phyloP scores from a whole-genome alignment of 305 asterid genomes.

The Solanum chacoense region DNA sequence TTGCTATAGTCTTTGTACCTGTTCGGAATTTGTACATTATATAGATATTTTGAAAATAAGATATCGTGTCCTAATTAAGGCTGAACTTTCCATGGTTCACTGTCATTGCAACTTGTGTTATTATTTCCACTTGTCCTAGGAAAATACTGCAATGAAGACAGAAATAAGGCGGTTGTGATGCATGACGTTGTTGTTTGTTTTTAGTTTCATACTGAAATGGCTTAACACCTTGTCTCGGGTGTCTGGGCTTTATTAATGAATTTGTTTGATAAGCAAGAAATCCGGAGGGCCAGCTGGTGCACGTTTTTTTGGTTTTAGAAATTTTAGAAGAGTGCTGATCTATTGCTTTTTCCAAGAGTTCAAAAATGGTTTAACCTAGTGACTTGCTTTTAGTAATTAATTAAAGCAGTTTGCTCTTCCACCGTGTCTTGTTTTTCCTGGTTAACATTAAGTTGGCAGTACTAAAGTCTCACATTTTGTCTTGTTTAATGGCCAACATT shows the following conservation, averaged over 20 bases:
- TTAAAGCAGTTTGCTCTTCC: background rate
- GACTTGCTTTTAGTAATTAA: background rate
- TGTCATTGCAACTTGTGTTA: background rate
- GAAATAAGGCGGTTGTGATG: background rate
- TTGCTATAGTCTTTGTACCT: background rate
- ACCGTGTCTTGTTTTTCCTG: background rate
- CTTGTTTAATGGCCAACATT: slow-evolving; percentile 2
- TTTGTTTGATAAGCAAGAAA: background rate
- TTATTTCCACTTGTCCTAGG: background rate
- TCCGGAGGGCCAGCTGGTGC: background rate
- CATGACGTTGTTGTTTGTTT: background rate
- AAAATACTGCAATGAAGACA: background rate
- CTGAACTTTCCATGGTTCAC: background rate
- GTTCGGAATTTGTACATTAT: background rate
- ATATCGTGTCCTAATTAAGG: background rate
- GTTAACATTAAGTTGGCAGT: background rate
- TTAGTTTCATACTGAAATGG: background rate
- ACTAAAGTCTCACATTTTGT: background rate
- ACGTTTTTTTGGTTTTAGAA: background rate
- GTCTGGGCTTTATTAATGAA: background rate
- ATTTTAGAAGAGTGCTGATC: background rate
- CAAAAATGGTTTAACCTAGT: background rate
- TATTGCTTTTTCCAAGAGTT: background rate
- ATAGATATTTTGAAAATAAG: background rate
- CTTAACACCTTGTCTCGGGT: background rate